Conservation (phyloP, 192 early-diverging fungal genomes). For the Gonapodya prolifera region DNA sequence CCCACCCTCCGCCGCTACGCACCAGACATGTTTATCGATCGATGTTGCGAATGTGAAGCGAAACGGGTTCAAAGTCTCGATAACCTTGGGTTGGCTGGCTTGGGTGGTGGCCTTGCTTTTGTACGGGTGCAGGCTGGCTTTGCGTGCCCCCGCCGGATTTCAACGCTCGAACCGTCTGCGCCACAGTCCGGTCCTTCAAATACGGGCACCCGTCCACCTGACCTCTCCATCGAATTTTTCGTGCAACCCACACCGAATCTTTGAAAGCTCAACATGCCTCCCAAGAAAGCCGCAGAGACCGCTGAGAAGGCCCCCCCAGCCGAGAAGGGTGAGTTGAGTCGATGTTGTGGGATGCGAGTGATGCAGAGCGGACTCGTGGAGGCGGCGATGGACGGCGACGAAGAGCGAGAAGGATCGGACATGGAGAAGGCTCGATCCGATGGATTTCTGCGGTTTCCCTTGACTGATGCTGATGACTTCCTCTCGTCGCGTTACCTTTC, state of each 20-base stretch:
- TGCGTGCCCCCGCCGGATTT: background rate
- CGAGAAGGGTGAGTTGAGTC: background rate
- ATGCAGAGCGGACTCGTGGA: background rate
- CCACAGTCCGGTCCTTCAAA: background rate
- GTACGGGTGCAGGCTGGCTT: background rate
- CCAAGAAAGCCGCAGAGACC: conserved; percentile 4
- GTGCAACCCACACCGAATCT: background rate
- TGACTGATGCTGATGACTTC: no score
- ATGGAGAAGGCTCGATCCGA: no score
- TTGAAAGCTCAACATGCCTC: conserved; percentile 1
- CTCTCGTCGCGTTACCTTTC: conserved; percentile 5
- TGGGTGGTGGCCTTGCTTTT: background rate
- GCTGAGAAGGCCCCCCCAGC: conserved; percentile 3
- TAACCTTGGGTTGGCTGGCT: background rate
- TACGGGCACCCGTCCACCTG: background rate
- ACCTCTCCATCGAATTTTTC: background rate
- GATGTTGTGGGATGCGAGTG: background rate
- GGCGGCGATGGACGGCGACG: no score
- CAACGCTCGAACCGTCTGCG: background rate
- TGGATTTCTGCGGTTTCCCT: no score
- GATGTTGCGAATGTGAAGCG: background rate
- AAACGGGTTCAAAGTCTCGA: background rate
- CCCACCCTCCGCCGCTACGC: background rate
- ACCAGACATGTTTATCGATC: background rate
- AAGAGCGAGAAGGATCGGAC: no score